Base-by-base conservation (phyloP, 768 basidiomycete genomes). In the Mycena pura region DNA sequence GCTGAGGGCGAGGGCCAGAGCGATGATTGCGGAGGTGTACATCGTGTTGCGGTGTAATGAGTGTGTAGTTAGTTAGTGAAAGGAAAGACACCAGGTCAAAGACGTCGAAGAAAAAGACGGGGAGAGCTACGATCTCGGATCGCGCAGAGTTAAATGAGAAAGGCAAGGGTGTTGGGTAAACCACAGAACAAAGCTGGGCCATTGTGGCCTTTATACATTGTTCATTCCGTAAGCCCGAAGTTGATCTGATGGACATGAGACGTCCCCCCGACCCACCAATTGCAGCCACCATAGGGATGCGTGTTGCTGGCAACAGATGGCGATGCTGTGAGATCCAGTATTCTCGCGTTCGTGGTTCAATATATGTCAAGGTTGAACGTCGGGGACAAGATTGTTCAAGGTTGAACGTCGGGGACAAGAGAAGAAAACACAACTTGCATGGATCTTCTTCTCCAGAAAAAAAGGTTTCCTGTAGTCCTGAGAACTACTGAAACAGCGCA, bases 1-100 rank as follows among this genome's bases (percentile, higher is more conserved):
- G 9, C 69, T 68, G 49, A 74, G 39, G 28, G 70, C 73, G 36
- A 78, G 67, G 19, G 73, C 70, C 38, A 80, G 70, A 17, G 73
- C 62, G 57, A 80, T 67, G 58, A 84, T 69, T 46, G 73, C 55
- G 50, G 71, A 71, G 69, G 75, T 76, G 75, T 77, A 80, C 78
- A 78, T 82, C 38, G 55, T 63, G 55, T 36, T 9, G 57, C 38
- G 34, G 41, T 28, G 14, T 32, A 66, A 63, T 64, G 41, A 52
- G 41, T 62, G 62, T 57, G 47, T 55, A 59, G 55, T 47, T 62
- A 49, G 55, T 47, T 62, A 49, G 67, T 55, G 14, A 64, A 69
- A 65, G 46, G 57, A 63, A 67, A 53, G 72, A 75, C 73, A 67
- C 73, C 68, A 63, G 71, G 72, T 75, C 73, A 58, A 69, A 60